phyloP scores from a whole-genome alignment of 768 basidiomycete genomes.

The Rubroboletus satanas region DNA sequence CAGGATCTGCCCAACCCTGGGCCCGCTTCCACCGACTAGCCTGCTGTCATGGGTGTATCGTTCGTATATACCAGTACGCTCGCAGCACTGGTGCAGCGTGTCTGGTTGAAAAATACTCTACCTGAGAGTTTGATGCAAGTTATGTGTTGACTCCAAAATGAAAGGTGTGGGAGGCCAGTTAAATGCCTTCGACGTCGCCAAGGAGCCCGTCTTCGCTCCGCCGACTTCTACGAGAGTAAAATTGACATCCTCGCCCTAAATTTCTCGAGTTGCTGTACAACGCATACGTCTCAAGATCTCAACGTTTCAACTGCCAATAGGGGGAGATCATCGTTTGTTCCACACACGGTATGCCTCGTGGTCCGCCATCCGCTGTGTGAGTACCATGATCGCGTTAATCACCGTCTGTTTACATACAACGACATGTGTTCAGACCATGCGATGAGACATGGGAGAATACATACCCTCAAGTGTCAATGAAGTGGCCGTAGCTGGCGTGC shows the following conservation, averaged over 20 bases:
- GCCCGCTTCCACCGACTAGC: too few relatives aligned
- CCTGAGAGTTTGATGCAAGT: neutral
- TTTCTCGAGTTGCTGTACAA: neutral
- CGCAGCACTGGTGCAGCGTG: too few relatives aligned
- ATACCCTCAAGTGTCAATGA: too few relatives aligned
- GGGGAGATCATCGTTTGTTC: neutral
- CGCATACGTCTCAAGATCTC: too few relatives aligned
- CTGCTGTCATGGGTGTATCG: too few relatives aligned
- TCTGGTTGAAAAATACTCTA: too few relatives aligned
- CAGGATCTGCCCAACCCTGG: too few relatives aligned
- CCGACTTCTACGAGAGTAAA: neutral
- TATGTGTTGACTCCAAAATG: neutral
- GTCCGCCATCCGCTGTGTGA: constrained; percentile 3
- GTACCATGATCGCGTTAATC: constrained; percentile 4
- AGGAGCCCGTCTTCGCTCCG: neutral
- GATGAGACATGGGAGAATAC: neutral
- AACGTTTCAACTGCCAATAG: neutral
- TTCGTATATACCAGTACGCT: too few relatives aligned
- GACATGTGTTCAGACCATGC: neutral
- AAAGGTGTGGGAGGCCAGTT: neutral
- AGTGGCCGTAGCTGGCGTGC: neutral
- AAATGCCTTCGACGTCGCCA: neutral
- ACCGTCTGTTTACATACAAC: constrained; percentile 5
- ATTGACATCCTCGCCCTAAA: neutral
- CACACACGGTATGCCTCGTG: constrained; percentile 7